Conservation (phyloP, 2,329 filamentous ascomycete species). For the Paramyrothecium sp. region DNA sequence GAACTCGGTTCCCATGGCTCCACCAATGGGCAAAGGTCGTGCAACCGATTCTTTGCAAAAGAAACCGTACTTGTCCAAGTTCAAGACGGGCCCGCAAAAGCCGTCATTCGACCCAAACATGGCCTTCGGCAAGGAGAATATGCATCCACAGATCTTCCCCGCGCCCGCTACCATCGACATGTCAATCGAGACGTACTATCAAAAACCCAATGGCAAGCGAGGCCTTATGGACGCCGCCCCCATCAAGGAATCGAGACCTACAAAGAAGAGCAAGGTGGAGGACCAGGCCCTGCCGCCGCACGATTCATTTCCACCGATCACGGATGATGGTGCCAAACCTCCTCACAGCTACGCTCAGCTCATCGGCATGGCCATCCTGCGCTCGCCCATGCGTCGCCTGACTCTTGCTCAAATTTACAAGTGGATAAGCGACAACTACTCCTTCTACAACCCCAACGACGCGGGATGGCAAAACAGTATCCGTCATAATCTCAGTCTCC, state of each 20-base stretch:
- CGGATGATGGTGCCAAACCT: conserved; percentile 87
- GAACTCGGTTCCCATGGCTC: conserved; percentile 66
- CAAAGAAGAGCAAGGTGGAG: conserved; percentile 68
- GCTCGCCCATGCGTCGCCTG: conserved; percentile 77
- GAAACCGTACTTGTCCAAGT: conserved; percentile 59
- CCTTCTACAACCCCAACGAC: conserved; percentile 81
- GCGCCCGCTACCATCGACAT: conserved; percentile 46
- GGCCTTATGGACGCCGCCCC: conserved; percentile 70
- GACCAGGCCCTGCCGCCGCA: conserved; percentile 61
- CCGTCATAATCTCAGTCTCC: conserved; percentile 92
- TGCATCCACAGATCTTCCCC: conserved; percentile 49
- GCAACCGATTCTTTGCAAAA: conserved; percentile 69
- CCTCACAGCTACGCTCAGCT: conserved; percentile 90
- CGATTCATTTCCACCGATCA: conserved; percentile 75
- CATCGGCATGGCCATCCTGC: conserved; percentile 95
- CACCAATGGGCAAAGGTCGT: conserved; percentile 53
- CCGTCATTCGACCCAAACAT: conserved; percentile 41
- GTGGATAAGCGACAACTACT: conserved; percentile 96
- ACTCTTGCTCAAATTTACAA: conserved; percentile 97
- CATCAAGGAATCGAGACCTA: conserved; percentile 63
- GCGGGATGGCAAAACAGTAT: conserved; percentile 99
- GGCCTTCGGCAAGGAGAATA: conserved; percentile 55
- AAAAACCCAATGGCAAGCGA: conserved; percentile 56
- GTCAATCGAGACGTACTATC: conserved; percentile 51
- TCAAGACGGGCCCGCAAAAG: conserved; percentile 56